These are phyloP conservation scores for Boletellus sp. DNA, from an alignment of 768 basidiomycete genomes.

Conservation along the genomic window DNA sequence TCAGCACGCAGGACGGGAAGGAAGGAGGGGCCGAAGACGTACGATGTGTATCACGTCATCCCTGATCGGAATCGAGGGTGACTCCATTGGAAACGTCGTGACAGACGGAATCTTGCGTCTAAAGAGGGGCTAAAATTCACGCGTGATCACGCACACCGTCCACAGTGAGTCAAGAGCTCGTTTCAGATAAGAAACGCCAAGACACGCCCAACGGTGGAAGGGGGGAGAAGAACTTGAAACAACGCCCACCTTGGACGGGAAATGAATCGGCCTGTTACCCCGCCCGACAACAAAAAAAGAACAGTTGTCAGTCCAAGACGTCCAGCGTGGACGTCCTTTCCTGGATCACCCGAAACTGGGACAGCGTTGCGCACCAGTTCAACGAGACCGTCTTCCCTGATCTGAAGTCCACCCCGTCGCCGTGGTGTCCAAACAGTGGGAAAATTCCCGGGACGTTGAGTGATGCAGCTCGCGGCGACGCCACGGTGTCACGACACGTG, in stretches of 20 bases:
- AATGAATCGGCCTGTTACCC: constrained; percentile 56
- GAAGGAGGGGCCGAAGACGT: not conserved
- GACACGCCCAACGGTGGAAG: too few relatives aligned
- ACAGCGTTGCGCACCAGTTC: constrained; percentile 49
- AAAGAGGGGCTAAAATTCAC: constrained; percentile 49
- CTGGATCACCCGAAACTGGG: not conserved
- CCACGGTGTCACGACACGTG: not conserved
- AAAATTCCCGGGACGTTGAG: too few relatives aligned
- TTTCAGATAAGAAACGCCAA: too few relatives aligned
- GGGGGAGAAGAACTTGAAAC: not conserved
- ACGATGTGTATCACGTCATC: constrained; percentile 60
- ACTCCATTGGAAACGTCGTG: constrained; percentile 33
- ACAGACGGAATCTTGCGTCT: constrained; percentile 51
- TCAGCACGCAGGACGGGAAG: not conserved
- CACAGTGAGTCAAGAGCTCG: too few relatives aligned
- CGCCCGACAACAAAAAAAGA: not conserved
- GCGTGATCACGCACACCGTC: not conserved
- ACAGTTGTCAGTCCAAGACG: too few relatives aligned
- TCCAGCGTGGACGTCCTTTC: not conserved
- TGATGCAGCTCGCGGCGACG: too few relatives aligned
- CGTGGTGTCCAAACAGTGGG: not conserved
- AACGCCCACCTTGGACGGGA: constrained; percentile 53
- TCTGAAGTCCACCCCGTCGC: constrained; percentile 25
- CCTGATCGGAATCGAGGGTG: constrained; percentile 18
- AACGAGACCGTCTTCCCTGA: constrained; percentile 53